These are phyloP conservation scores for Candida saitoana DNA, from an alignment of 805 yeast species.

Conservation along the genomic window DNA sequence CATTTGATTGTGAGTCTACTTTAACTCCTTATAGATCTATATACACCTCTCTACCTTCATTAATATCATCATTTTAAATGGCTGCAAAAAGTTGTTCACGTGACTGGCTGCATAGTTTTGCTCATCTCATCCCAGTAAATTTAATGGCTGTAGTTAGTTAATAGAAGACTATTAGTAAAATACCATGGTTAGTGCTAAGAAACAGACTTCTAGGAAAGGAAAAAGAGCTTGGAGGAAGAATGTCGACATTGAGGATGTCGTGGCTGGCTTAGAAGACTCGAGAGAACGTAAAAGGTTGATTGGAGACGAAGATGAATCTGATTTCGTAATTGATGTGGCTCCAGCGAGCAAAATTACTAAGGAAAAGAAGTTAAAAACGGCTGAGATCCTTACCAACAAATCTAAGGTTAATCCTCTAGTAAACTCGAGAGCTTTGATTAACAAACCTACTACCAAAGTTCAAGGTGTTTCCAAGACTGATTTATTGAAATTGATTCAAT, in stretches of 20 bases:
- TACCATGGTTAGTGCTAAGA: conserved; percentile 4
- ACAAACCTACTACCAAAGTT: conserved; percentile 22
- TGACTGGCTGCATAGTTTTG: background rate
- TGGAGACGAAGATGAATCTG: conserved; percentile 55
- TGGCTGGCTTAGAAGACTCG: conserved; percentile 60
- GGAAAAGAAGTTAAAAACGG: conserved; percentile 49
- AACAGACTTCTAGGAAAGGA: conserved; percentile 84
- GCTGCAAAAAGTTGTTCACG: background rate
- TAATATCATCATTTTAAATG: background rate
- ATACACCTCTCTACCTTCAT: background rate
- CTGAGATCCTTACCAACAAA: conserved; percentile 64
- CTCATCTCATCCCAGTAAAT: conserved; percentile 2
- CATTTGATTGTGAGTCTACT: no score
- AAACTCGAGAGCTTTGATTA: conserved; percentile 6
- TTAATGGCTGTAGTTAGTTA: background rate
- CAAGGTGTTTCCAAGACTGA: conserved; percentile 67
- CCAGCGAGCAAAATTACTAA: conserved; percentile 39
- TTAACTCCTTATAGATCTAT: no score
- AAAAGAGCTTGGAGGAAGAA: conserved; percentile 91
- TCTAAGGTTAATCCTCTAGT: conserved; percentile 72
- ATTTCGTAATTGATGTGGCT: conserved; percentile 52
- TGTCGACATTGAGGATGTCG: conserved; percentile 79
- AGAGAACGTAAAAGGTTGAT: conserved; percentile 46
- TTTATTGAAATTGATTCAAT: conserved; percentile 59
- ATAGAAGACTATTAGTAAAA: background rate